A percentile compares a stretch with the other conserved stretches of the same genome.
Evolutionary conservation across 75 land plant genomes (phyloP).

Genomic region (Cunninghamia lanceolata): DNA sequence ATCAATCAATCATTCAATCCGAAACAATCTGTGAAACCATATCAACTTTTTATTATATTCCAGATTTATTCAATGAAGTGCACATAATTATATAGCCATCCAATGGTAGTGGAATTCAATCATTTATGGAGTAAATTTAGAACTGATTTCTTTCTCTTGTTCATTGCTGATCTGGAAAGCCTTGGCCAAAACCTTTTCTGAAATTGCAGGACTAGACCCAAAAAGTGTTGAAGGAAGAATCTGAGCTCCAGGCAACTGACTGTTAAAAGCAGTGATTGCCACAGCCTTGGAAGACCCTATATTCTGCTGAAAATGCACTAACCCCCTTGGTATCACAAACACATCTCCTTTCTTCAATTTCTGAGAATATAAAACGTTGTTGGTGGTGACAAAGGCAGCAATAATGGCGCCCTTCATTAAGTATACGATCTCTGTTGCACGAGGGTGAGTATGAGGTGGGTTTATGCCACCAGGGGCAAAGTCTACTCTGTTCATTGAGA

Average conservation of each 20-base stretch:
- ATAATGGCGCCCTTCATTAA: conserved; percentile 45
- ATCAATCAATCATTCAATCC: too few relatives aligned
- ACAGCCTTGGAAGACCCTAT: conserved; percentile 14
- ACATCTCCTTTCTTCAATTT: conserved; percentile 39
- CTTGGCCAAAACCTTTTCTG: conserved; percentile 3
- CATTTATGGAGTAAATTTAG: neutral
- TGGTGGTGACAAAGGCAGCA: conserved; percentile 54
- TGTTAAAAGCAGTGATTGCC: conserved; percentile 19
- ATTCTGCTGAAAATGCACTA: conserved; percentile 22
- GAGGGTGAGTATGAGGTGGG: too few relatives aligned
- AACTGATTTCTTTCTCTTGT: conserved; percentile 4
- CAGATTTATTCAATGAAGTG: too few relatives aligned
- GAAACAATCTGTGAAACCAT: too few relatives aligned
- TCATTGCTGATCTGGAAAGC: conserved; percentile 8
- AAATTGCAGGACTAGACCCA: conserved; percentile 10
- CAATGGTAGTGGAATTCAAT: too few relatives aligned
- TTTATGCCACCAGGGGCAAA: conserved; percentile 27
- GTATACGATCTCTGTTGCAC: conserved; percentile 44
- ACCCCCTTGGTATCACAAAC: conserved; percentile 56
- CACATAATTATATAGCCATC: too few relatives aligned
- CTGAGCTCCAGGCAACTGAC: conserved; percentile 20
- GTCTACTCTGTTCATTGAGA: conserved; percentile 47
- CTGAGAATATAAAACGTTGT: conserved; percentile 26
- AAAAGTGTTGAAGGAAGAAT: conserved; percentile 9
- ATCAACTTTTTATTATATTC: too few relatives aligned